Evolutionary conservation across 306 rosid genomes (phyloP).

Genomic region (Ormosia semicastrata): DNA sequence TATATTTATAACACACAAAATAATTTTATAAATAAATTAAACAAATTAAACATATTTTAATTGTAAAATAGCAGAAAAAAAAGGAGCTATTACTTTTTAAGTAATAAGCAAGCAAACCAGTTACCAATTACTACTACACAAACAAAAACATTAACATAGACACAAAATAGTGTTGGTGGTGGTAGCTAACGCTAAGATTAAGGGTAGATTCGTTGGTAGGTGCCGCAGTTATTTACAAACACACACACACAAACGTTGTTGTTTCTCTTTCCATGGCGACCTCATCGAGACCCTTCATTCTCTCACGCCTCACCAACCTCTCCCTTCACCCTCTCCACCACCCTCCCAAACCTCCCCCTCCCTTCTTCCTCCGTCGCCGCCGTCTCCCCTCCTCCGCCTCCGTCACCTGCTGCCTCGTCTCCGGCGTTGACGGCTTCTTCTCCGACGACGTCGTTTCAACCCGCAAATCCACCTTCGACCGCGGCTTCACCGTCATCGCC

Average conservation of each 20-base stretch:
- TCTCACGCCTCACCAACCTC: constrained; percentile 54
- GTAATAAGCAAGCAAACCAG: too few relatives aligned
- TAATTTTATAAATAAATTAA: too few relatives aligned
- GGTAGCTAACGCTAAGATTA: background rate
- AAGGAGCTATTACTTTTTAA: too few relatives aligned
- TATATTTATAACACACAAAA: too few relatives aligned
- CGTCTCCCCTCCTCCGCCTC: constrained; percentile 11
- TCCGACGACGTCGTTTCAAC: constrained; percentile 89
- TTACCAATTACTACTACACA: too few relatives aligned
- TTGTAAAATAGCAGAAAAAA: too few relatives aligned
- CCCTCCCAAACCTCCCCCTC: constrained; percentile 34
- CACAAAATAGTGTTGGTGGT: background rate
- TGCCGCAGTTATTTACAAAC: too few relatives aligned
- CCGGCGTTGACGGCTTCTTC: constrained; percentile 68
- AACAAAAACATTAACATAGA: too few relatives aligned
- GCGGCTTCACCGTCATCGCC: constrained; percentile 84
- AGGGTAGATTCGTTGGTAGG: background rate
- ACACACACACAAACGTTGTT: background rate
- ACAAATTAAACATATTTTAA: too few relatives aligned
- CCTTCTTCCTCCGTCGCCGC: background rate
- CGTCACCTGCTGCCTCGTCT: constrained; percentile 47
- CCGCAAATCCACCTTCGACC: constrained; percentile 60
- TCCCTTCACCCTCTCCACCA: constrained; percentile 48
- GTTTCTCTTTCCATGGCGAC: constrained; percentile 49
- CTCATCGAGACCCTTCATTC: constrained; percentile 59